Evolutionary conservation across 345 rosid genomes (phyloP).

Genomic region (Gossypium arboreum): DNA sequence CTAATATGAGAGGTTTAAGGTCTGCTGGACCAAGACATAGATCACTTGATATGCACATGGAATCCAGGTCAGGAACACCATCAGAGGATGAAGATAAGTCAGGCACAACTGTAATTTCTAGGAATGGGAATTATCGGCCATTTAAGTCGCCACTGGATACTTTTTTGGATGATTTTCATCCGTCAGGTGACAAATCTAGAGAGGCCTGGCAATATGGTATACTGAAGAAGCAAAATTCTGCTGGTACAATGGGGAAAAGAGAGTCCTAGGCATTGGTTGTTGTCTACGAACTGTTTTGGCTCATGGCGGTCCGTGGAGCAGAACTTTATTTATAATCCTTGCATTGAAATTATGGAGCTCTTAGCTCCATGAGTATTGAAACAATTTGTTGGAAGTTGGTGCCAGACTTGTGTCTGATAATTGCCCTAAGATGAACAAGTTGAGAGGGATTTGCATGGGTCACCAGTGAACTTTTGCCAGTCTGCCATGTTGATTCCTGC

Average conservation of each 20-base stretch:
- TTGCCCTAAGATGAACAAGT: neutral
- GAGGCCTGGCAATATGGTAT: conserved; percentile 81
- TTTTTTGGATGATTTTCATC: conserved; percentile 60
- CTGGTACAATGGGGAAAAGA: conserved; percentile 47
- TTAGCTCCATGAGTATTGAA: conserved; percentile 14
- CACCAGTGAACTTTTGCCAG: neutral
- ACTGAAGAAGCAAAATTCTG: conserved; percentile 49
- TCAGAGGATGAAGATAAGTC: conserved; percentile 75
- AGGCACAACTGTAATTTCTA: conserved; percentile 35
- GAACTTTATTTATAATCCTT: neutral
- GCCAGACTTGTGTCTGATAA: neutral
- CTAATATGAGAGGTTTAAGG: conserved; percentile 60
- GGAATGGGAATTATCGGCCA: conserved; percentile 57
- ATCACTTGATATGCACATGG: conserved; percentile 51
- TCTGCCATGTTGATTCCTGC: conserved; percentile 12
- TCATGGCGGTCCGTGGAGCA: neutral
- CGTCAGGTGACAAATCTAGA: conserved; percentile 54
- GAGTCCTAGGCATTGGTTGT: conserved; percentile 31
- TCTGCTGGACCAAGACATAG: conserved; percentile 72
- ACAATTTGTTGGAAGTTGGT: conserved; percentile 10
- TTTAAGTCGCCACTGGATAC: conserved; percentile 42
- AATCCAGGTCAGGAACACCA: conserved; percentile 66
- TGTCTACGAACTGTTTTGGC: conserved; percentile 3
- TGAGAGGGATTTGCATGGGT: conserved; percentile 6
- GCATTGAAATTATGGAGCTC: conserved; percentile 5